Percentiles rank a stretch among this genome's conserved stretches.
These are phyloP conservation scores for Suhomyces xylopsoci DNA, from an alignment of 805 yeast species.

Conservation along the genomic window DNA sequence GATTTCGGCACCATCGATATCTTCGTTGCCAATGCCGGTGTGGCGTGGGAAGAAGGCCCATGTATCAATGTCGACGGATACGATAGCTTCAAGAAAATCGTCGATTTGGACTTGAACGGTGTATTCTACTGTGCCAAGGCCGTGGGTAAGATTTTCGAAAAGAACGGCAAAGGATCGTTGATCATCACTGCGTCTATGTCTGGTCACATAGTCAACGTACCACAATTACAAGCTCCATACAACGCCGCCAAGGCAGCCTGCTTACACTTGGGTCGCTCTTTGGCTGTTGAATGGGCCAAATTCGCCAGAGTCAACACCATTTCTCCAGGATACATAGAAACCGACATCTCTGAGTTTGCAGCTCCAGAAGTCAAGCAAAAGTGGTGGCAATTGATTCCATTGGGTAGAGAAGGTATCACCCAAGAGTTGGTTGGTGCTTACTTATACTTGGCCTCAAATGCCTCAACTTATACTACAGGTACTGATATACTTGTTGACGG, in stretches of 20 bases:
- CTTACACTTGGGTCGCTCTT: conserved; percentile 40
- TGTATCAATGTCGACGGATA: conserved; percentile 35
- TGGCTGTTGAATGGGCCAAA: conserved; percentile 49
- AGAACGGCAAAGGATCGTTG: conserved; percentile 41
- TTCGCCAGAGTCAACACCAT: conserved; percentile 43
- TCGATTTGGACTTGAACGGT: conserved; percentile 40
- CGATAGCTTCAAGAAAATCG: conserved; percentile 33
- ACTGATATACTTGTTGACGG: conserved; percentile 46
- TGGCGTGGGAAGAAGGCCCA: conserved; percentile 45
- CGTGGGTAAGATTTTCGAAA: conserved; percentile 38
- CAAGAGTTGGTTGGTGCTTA: conserved; percentile 48
- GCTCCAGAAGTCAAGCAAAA: conserved; percentile 27
- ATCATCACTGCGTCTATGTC: conserved; percentile 47
- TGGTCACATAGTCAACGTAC: conserved; percentile 46
- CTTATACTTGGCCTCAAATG: conserved; percentile 43
- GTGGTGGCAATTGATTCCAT: conserved; percentile 42
- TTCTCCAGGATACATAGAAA: conserved; percentile 43
- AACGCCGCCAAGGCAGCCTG: conserved; percentile 48
- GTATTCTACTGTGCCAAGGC: conserved; percentile 44
- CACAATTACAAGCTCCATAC: conserved; percentile 46
- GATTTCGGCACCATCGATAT: conserved; percentile 82
- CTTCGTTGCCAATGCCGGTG: conserved; percentile 88
- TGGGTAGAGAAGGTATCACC: conserved; percentile 45
- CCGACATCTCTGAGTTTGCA: conserved; percentile 40
- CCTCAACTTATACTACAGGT: conserved; percentile 44